Evolutionary conservation across 257 asterid species (phyloP).

Genomic region (Mentha longifolia): DNA sequence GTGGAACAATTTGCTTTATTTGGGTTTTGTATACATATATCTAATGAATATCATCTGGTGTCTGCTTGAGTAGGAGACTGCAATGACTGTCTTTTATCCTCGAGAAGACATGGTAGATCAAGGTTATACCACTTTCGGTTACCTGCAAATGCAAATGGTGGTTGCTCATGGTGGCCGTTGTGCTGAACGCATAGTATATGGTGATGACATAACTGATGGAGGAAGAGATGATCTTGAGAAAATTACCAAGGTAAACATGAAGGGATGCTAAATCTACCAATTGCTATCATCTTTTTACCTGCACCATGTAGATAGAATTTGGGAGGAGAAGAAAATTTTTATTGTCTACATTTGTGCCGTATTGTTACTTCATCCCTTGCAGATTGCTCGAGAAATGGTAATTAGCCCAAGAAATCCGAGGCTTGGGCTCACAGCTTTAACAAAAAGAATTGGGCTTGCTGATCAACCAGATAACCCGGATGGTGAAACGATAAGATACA

Average conservation of each 20-base stretch:
- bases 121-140: constrained; percentile 92
- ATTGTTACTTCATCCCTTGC: constrained; percentile 34
- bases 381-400: constrained; percentile 99
- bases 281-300: neutral
- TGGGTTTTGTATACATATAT: constrained; percentile 22
- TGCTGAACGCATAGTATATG: constrained; percentile 92
- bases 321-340: constrained; percentile 1
- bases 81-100: constrained; percentile 94
- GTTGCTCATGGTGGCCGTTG: constrained; percentile 99
- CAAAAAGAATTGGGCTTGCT: constrained; percentile 70
- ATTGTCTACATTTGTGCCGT: constrained; percentile 17
- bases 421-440: constrained; percentile 91
- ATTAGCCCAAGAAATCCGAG: constrained; percentile 88
- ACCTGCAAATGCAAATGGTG: constrained; percentile 99
- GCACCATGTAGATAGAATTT: constrained; percentile 11
- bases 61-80: constrained; percentile 83
- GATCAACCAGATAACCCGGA: constrained; percentile 90
- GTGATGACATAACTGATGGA: constrained; percentile 95
- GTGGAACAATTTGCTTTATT: constrained; percentile 14
- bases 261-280: neutral
- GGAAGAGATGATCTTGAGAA: constrained; percentile 92
- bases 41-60: constrained; percentile 27
- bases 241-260: constrained; percentile 75
- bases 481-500: constrained; percentile 78
- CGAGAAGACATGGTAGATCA: constrained; percentile 91